phyloP scores from a whole-genome alignment of 1,284 basidiomycete species.

The Trichosporon inkin region DNA sequence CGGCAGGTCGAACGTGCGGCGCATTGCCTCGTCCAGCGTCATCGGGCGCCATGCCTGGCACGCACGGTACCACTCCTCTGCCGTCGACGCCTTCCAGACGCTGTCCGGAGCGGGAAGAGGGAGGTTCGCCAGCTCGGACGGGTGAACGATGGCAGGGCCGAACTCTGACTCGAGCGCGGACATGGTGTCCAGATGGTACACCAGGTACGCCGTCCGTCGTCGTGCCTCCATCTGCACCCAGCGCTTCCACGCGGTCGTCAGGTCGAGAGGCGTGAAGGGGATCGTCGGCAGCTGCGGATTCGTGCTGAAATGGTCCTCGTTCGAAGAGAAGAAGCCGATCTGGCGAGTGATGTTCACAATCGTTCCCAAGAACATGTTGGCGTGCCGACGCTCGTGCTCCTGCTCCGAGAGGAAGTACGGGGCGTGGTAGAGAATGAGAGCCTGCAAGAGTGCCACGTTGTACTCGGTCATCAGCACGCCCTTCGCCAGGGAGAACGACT shows the following conservation, averaged over 20 bases:
- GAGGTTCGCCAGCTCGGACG: slow-evolving; percentile 44
- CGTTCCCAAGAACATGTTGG: slow-evolving; percentile 49
- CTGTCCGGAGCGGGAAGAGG: slow-evolving; percentile 51
- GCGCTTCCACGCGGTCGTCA: slow-evolving; percentile 47
- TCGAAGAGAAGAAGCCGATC: slow-evolving; percentile 48
- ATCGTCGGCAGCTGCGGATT: slow-evolving; percentile 30
- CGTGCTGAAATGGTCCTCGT: slow-evolving; percentile 40
- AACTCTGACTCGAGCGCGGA: slow-evolving; percentile 51
- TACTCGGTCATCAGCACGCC: slow-evolving; percentile 51
- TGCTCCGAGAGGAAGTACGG: slow-evolving; percentile 49
- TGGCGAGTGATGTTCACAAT: slow-evolving; percentile 51
- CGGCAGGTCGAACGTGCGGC: slow-evolving; percentile 45
- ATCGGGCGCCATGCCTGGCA: slow-evolving; percentile 39
- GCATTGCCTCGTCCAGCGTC: slow-evolving; percentile 47
- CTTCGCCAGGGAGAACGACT: slow-evolving; percentile 47
- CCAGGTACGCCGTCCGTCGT: slow-evolving; percentile 49
- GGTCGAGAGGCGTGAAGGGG: slow-evolving; percentile 37
- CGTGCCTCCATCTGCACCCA: slow-evolving; percentile 52
- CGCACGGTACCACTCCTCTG: slow-evolving; percentile 46
- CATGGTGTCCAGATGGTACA: slow-evolving; percentile 52
- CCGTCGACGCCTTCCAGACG: slow-evolving; percentile 50
- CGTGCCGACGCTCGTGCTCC: slow-evolving; percentile 44
- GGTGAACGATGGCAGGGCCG: slow-evolving; percentile 39
- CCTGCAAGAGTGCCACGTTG: slow-evolving; percentile 50
- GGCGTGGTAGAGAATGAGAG: slow-evolving; percentile 50